Evolutionary conservation across 306 rosid species (phyloP).

Genomic region (Prunus campanulata): DNA sequence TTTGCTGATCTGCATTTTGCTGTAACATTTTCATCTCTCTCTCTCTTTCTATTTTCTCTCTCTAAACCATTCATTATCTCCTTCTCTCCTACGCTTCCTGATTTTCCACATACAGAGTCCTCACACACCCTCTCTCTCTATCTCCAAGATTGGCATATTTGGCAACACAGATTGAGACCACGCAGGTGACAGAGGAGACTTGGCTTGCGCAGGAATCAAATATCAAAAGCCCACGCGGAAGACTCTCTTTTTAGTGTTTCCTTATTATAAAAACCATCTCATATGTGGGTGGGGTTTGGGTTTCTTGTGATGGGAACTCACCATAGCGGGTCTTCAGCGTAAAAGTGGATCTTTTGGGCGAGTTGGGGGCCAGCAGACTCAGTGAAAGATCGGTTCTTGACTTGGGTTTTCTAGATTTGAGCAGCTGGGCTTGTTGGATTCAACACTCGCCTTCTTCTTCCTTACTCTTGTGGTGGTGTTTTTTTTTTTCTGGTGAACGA

Average conservation of each 20-base stretch:
- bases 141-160: conserved; percentile 17
- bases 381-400: conserved; percentile 30
- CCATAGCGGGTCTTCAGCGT: background rate
- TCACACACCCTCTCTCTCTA: background rate
- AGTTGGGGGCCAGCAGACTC: background rate
- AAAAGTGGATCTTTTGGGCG: no score
- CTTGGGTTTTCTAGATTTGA: conserved; percentile 29
- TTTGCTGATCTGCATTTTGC: background rate
- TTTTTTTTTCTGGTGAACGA: conserved; percentile 21
- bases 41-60: conserved; percentile 8
- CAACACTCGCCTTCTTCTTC: background rate
- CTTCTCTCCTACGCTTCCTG: conserved; percentile 72
- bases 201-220: conserved; percentile 44
- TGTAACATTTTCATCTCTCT: conserved; percentile 24
- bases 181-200: conserved; percentile 31
- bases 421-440: conserved; percentile 18
- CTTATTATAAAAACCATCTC: background rate
- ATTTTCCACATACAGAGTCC: conserved; percentile 22
- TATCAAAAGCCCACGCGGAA: background rate
- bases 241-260: background rate
- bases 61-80: conserved; percentile 10
- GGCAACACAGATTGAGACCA: conserved; percentile 37
- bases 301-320: background rate
- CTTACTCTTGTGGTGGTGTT: background rate
- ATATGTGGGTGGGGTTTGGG: background rate